These are phyloP conservation scores for Sordariomycetes sp. DNA, from an alignment of 2,329 filamentous ascomycete genomes.

Conservation along the genomic window DNA sequence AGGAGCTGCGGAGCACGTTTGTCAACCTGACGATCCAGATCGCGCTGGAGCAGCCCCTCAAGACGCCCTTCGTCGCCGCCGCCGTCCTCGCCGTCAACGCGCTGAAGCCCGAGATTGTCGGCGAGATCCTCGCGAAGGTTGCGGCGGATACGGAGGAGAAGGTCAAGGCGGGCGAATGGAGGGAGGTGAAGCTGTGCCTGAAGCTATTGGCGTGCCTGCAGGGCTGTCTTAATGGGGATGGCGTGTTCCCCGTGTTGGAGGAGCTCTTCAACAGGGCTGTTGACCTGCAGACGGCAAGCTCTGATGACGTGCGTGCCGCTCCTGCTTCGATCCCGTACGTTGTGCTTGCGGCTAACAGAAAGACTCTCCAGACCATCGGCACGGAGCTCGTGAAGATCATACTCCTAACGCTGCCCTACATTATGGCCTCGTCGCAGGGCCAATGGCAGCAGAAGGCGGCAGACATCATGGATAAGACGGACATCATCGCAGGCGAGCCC, in stretches of 20 bases:
- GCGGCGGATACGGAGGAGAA: slow-evolving; percentile 49
- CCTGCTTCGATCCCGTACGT: background rate
- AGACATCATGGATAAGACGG: slow-evolving; percentile 81
- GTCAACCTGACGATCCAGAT: slow-evolving; percentile 63
- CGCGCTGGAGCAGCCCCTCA: slow-evolving; percentile 82
- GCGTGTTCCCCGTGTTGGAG: slow-evolving; percentile 72
- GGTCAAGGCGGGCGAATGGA: slow-evolving; percentile 67
- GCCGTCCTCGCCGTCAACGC: slow-evolving; percentile 70
- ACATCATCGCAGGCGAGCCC: slow-evolving; percentile 81
- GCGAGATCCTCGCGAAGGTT: slow-evolving; percentile 53
- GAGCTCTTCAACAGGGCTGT: slow-evolving; percentile 88
- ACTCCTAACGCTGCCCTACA: slow-evolving; percentile 83
- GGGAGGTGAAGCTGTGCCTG: slow-evolving; percentile 78
- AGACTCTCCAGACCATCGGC: slow-evolving; percentile 40
- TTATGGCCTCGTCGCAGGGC: slow-evolving; percentile 54
- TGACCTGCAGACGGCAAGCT: slow-evolving; percentile 82
- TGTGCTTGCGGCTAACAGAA: background rate
- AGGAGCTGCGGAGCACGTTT: slow-evolving; percentile 61
- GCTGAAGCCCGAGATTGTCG: slow-evolving; percentile 60
- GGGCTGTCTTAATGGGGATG: slow-evolving; percentile 66
- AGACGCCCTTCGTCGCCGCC: slow-evolving; percentile 88
- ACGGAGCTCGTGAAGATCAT: slow-evolving; percentile 96
- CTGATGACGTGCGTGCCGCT: slow-evolving; percentile 62
- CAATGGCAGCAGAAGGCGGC: slow-evolving; percentile 61
- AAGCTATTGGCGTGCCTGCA: slow-evolving; percentile 85